A percentile compares a stretch with the other conserved stretches of the same genome.
phyloP scores from a whole-genome alignment of 441 rosid genomes.

The Kokia cookei region DNA sequence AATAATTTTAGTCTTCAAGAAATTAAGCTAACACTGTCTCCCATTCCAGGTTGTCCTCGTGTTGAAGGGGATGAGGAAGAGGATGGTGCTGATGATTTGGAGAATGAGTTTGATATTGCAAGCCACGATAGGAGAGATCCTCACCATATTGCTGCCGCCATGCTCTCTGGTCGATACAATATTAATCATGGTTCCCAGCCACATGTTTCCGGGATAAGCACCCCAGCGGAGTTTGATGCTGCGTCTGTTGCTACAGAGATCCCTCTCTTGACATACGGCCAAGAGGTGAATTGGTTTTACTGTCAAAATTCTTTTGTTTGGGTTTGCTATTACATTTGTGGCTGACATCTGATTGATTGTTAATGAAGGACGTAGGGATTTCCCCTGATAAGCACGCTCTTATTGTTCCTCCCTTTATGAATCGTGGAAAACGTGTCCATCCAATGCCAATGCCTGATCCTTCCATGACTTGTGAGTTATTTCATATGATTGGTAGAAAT shows the following conservation, averaged over 20 bases:
- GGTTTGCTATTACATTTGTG: neutral
- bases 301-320: neutral
- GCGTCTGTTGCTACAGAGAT: constrained; percentile 33
- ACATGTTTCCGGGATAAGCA: constrained; percentile 31
- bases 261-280: constrained; percentile 57
- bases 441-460: constrained; percentile 51
- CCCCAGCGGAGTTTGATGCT: constrained; percentile 43
- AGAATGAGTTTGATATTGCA: constrained; percentile 55
- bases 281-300: constrained; percentile 42
- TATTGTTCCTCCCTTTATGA: constrained; percentile 46
- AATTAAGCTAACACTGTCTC: neutral
- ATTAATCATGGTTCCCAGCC: constrained; percentile 27
- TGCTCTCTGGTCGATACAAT: constrained; percentile 44
- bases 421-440: constrained; percentile 38
- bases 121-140: constrained; percentile 32
- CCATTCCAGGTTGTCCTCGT: constrained; percentile 58
- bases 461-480: constrained; percentile 44
- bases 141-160: constrained; percentile 36
- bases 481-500: neutral
- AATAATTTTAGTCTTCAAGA: neutral
- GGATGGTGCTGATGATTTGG: constrained; percentile 68
- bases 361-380: constrained; percentile 47
- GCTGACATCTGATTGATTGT: constrained; percentile 12
- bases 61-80: constrained; percentile 89
- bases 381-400: constrained; percentile 64